Percentiles rank a stretch among this genome's conserved stretches.
Conservation (phyloP, 2,329 filamentous ascomycete species). For the Fusarium humuli region DNA sequence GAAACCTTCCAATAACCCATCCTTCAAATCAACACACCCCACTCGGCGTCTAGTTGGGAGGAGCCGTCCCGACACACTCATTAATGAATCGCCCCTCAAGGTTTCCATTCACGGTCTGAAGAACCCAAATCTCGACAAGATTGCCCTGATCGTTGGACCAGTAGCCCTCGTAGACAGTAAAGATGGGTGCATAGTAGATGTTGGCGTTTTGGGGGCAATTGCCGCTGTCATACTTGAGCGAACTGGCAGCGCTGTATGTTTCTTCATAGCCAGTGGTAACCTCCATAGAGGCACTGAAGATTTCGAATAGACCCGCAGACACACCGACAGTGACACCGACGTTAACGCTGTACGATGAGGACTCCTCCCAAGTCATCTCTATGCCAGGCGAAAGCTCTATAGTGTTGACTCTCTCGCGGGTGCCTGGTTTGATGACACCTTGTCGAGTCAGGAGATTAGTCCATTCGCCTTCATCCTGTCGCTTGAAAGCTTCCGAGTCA, state of each 20-base stretch:
- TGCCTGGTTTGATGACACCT: neutral
- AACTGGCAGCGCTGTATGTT: neutral
- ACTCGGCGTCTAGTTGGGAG: neutral
- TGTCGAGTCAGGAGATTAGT: neutral
- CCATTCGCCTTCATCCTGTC: neutral
- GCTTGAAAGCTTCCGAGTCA: neutral
- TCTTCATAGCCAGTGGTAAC: neutral
- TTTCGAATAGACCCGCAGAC: neutral
- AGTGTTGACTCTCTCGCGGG: neutral
- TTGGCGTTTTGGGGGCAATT: neutral
- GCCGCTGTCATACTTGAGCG: neutral
- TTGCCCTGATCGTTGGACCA: neutral
- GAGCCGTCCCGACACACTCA: neutral
- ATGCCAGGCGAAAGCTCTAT: neutral
- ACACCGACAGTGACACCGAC: neutral
- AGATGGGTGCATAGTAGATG: neutral
- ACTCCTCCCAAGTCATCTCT: neutral
- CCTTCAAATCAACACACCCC: too few relatives aligned
- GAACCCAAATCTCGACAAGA: neutral
- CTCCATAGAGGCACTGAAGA: neutral
- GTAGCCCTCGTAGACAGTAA: neutral
- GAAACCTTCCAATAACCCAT: too few relatives aligned
- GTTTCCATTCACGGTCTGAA: neutral
- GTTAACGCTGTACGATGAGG: neutral
- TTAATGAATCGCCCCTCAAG: neutral